These are phyloP conservation scores for Pythium rhizo-oryzae DNA, from an alignment of 352 stramenopile species.

Conservation along the genomic window DNA sequence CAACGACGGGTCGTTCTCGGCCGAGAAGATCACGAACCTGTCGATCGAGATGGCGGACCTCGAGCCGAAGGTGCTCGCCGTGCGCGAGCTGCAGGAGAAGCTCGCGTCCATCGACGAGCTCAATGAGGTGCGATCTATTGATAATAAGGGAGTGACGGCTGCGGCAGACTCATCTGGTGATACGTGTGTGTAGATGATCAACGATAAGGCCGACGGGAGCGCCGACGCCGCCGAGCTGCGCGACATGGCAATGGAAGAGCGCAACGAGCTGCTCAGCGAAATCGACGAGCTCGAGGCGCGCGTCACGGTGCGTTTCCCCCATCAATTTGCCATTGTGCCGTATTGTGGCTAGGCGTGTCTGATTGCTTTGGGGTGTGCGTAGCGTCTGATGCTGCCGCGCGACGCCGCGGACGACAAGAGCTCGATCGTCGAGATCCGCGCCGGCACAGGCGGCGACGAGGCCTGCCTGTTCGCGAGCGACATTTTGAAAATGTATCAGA, in stretches of 20 bases:
- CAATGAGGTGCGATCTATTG: conserved; percentile 54
- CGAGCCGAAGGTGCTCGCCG: conserved; percentile 68
- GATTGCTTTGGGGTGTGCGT: neutral
- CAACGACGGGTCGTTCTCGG: conserved; percentile 75
- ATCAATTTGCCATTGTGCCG: too few species aligned
- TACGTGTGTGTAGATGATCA: conserved; percentile 51
- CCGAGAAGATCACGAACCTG: conserved; percentile 75
- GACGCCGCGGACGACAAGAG: conserved; percentile 94
- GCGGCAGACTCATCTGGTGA: too few species aligned
- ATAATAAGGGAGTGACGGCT: too few species aligned
- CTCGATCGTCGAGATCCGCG: conserved; percentile 97
- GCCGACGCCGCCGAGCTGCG: conserved; percentile 64
- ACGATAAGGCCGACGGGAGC: conserved; percentile 52
- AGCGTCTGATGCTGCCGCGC: conserved; percentile 77
- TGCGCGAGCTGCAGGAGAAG: conserved; percentile 87
- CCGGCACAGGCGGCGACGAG: conserved; percentile 96
- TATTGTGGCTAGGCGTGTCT: too few species aligned
- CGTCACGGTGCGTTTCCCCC: conserved; percentile 51
- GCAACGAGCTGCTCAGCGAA: conserved; percentile 54
- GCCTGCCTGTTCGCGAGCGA: conserved; percentile 96
- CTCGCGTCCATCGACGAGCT: conserved; percentile 89
- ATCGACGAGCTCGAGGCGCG: conserved; percentile 57
- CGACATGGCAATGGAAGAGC: conserved; percentile 76
- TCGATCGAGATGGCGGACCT: conserved; percentile 86
- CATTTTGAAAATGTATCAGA: conserved; percentile 94